A percentile compares a stretch with the other conserved stretches of the same genome.
These are phyloP conservation scores for Sicyos baderoa DNA, from an alignment of 306 rosid species.

Conservation along the genomic window DNA sequence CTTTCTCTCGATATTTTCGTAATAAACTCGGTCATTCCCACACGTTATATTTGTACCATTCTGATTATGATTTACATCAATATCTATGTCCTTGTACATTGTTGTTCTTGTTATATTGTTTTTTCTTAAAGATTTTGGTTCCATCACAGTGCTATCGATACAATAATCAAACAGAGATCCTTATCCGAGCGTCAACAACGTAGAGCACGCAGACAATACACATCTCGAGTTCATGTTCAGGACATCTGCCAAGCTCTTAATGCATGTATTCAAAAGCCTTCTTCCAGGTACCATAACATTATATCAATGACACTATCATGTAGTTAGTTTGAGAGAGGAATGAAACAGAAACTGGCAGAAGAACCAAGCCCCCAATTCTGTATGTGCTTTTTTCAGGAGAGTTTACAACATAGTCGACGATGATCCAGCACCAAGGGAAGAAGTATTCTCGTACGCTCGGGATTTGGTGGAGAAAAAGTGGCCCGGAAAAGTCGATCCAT, in stretches of 20 bases:
- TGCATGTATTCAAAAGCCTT: slow-evolving; percentile 38
- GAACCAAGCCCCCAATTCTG: neutral
- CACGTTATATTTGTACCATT: neutral
- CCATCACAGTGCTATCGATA: slow-evolving; percentile 55
- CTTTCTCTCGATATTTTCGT: neutral
- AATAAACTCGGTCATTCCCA: neutral
- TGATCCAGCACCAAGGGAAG: slow-evolving; percentile 70
- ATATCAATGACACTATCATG: neutral
- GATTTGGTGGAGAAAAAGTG: slow-evolving; percentile 62
- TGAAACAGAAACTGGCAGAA: neutral
- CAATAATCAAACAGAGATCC: slow-evolving; percentile 52
- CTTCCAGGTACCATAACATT: slow-evolving; percentile 37
- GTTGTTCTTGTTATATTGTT: neutral
- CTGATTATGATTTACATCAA: neutral
- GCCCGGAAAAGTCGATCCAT: slow-evolving; percentile 41
- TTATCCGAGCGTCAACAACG: slow-evolving; percentile 50
- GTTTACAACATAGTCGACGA: slow-evolving; percentile 73
- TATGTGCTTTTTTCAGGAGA: slow-evolving; percentile 34
- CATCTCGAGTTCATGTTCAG: slow-evolving; percentile 72
- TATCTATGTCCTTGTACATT: neutral
- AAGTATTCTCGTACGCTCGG: slow-evolving; percentile 66
- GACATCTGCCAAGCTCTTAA: slow-evolving; percentile 78
- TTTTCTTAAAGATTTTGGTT: neutral
- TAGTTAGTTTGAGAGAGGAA: neutral
- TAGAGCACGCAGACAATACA: slow-evolving; percentile 48